A percentile compares a stretch with the other conserved stretches of the same genome.
phyloP scores from a whole-genome alignment of 2,329 filamentous ascomycete species.

The Colletotrichum sp. region DNA sequence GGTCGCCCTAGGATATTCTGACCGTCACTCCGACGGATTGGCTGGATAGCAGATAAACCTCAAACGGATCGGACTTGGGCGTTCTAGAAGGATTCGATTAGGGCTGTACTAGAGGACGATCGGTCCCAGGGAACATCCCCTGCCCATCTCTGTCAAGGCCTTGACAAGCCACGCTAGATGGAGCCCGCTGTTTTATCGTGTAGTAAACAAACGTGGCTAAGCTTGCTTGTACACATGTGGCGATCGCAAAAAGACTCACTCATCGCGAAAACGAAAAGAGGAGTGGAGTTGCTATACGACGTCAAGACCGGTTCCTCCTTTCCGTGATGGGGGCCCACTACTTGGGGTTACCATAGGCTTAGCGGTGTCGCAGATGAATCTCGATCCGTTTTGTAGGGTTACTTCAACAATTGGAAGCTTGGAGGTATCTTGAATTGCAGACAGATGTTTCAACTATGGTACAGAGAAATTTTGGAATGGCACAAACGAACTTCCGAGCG shows the following conservation, averaged over 20 bases:
- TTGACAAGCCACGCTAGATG: background rate
- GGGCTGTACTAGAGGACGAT: background rate
- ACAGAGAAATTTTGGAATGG: constrained; percentile 15
- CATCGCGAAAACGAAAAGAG: background rate
- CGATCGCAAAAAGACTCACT: background rate
- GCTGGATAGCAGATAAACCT: background rate
- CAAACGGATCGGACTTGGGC: background rate
- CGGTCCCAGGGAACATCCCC: background rate
- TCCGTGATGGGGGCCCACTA: background rate
- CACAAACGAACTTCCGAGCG: background rate
- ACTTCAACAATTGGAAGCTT: background rate
- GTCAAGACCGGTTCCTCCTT: background rate
- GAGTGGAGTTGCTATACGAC: background rate
- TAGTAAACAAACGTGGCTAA: background rate
- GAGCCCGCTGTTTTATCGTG: background rate
- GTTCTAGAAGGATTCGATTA: background rate
- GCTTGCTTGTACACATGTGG: background rate
- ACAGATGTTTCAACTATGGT: background rate
- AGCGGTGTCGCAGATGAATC: background rate
- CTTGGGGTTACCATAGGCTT: background rate
- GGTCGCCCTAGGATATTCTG: background rate
- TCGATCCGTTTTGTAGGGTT: background rate
- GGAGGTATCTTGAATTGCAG: background rate
- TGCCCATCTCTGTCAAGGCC: background rate
- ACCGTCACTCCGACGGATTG: background rate